Base-by-base conservation (phyloP, 352 stramenopile species). In the Phytophthora europaea region DNA sequence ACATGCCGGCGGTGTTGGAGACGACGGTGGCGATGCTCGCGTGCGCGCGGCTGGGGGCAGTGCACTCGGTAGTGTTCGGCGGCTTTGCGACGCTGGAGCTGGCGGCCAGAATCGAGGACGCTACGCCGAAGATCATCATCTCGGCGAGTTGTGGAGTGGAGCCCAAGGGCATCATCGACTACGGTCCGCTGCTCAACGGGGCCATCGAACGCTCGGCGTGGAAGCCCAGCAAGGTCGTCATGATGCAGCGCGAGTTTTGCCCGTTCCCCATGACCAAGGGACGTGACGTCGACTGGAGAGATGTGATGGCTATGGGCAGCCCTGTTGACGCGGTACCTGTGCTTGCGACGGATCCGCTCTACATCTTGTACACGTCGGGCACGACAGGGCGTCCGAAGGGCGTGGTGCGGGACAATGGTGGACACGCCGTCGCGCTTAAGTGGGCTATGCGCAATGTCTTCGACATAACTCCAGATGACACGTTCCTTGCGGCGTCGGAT, bases 1-100 rank as follows among this genome's bases (percentile, higher is more conserved):
- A 99, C 82, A 98, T 99, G 97, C 97, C 98, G 6, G 99, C 98
- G 81, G 97, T 99, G 20, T 86, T 97, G 20, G 97, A 99, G 75
- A 86, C 96, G 7, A 92, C 93, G 22, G 94, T 99, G 63, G 97
- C 94, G 20, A 99, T 99, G 97, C 84, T 99, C n/a, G 97, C 97
- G 1, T 99, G 97, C 72, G 91, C 96, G 12, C 88, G 98, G 16
- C 98, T 99, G 58, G 98, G 97, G 22, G 97, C 96, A 16, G 81
- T 98, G 5, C 97, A 99, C 82, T 93, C 83, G 34, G 93, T 98
- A 1, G 92, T 98, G 20, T 98, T 98, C 65, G 92, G 91, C 22
- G 94, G 94, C 0, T 98, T 98, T 79, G 90, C 92, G 3, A 75
- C 90, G 23, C 72, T 90, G 18, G 93, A 97, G 71, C 73, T 98